Conservation (phyloP, 306 rosid species). For the Delonix regia region DNA sequence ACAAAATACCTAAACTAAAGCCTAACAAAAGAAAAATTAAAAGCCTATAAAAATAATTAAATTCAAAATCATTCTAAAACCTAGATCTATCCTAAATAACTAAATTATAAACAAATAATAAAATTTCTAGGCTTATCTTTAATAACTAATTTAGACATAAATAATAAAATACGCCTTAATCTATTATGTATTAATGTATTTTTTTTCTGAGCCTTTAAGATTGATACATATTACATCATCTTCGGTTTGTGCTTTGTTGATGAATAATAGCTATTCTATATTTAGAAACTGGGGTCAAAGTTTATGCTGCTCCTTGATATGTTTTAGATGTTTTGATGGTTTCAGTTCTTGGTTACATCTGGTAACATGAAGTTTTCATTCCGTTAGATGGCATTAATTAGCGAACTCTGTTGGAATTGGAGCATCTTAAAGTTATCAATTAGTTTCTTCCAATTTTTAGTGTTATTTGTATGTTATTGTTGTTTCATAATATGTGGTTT, state of each 20-base stretch:
- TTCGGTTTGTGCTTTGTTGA: slow-evolving; percentile 9
- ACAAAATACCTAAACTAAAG: no score
- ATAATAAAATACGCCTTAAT: no score
- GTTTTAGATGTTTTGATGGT: not conserved
- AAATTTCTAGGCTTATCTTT: no score
- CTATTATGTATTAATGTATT: no score
- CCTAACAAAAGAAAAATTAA: no score
- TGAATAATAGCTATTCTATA: not conserved
- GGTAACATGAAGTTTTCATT: not conserved
- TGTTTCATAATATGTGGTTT: no score
- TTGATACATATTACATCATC: not conserved
- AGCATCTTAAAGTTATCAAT: slow-evolving; percentile 15
- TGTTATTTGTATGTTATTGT: not conserved
- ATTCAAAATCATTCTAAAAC: no score
- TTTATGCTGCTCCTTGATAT: not conserved
- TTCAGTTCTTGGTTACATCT: not conserved
- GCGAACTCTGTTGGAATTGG: slow-evolving; percentile 8
- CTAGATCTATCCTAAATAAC: no score
- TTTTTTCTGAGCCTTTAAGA: not conserved
- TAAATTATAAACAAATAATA: no score
- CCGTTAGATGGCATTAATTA: not conserved
- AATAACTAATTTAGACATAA: no score
- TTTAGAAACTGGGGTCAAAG: not conserved
- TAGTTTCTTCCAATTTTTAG: not conserved
- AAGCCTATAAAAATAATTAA: no score